A percentile compares a stretch with the other conserved stretches of the same genome.
Conservation (phyloP, 2,329 filamentous ascomycete genomes). For the Fusarium sp. region DNA sequence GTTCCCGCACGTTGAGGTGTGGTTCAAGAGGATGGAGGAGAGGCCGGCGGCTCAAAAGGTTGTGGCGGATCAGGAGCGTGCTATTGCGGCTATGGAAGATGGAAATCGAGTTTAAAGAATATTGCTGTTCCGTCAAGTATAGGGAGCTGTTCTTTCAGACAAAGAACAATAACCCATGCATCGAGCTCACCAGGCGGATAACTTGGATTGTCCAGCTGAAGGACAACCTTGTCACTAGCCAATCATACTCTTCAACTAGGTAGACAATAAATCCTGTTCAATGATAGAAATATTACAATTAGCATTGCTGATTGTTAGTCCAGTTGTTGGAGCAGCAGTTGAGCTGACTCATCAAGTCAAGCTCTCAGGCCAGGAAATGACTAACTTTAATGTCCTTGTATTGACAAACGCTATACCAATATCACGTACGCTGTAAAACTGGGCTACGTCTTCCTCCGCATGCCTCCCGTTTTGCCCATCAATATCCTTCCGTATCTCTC, state of each 20-base stretch:
- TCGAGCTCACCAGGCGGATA: neutral
- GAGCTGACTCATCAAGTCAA: neutral
- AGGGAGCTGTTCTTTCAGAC: neutral
- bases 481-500: constrained; percentile 21
- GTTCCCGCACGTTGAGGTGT: neutral
- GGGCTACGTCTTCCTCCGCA: constrained; percentile 3
- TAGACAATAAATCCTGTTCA: neutral
- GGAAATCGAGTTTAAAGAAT: neutral
- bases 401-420: constrained; percentile 21
- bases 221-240: neutral
- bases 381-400: constrained; percentile 19
- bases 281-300: neutral
- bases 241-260: neutral
- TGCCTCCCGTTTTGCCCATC: constrained; percentile 17
- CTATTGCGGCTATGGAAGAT: neutral
- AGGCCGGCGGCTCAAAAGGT: neutral
- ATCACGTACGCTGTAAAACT: constrained; percentile 19
- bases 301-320: neutral
- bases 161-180: neutral
- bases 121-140: neutral
- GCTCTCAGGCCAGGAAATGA: neutral
- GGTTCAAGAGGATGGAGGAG: neutral
- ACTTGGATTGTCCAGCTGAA: neutral
- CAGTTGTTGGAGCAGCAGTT: neutral
- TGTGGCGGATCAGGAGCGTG: neutral